These are phyloP conservation scores for Globisporangium heterothallicum DNA, from an alignment of 352 stramenopile species.

Conservation along the genomic window DNA sequence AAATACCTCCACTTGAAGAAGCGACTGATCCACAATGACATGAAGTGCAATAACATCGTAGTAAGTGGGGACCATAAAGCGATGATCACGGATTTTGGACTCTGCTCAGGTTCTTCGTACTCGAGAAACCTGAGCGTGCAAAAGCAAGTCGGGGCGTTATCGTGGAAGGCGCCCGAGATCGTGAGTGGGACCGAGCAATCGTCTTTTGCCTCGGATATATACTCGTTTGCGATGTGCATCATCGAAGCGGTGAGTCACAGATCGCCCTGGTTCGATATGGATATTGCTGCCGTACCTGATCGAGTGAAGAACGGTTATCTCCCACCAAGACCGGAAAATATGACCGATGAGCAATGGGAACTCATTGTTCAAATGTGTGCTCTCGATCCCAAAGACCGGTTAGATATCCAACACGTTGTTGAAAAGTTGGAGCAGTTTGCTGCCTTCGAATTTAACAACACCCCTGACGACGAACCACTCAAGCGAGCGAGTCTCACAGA, in stretches of 20 bases:
- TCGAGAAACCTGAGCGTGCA: neutral
- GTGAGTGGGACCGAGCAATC: slow-evolving; percentile 7
- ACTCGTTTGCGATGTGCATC: slow-evolving; percentile 32
- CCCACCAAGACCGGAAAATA: slow-evolving; percentile 16
- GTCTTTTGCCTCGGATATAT: slow-evolving; percentile 31
- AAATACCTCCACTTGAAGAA: slow-evolving; percentile 16
- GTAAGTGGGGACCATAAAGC: slow-evolving; percentile 6
- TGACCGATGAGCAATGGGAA: slow-evolving; percentile 27
- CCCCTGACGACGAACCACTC: neutral
- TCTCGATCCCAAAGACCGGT: neutral
- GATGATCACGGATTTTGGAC: slow-evolving; percentile 23
- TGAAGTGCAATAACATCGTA: slow-evolving; percentile 23
- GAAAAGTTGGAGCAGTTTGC: neutral
- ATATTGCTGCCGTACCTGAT: slow-evolving; percentile 12
- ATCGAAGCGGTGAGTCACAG: slow-evolving; percentile 24
- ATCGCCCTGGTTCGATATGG: slow-evolving; percentile 19
- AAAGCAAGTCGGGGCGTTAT: neutral
- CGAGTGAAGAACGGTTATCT: slow-evolving; percentile 18
- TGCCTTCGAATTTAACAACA: neutral
- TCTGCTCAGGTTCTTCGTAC: slow-evolving; percentile 6
- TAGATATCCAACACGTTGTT: neutral
- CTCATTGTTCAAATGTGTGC: slow-evolving; percentile 12
- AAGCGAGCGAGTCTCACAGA: neutral
- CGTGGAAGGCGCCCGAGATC: slow-evolving; percentile 28
- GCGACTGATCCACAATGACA: slow-evolving; percentile 13